A percentile compares a stretch with the other conserved stretches of the same genome.
phyloP scores from a whole-genome alignment of 202 grass and related monocot genomes.

The Schoenoplectus triqueter region DNA sequence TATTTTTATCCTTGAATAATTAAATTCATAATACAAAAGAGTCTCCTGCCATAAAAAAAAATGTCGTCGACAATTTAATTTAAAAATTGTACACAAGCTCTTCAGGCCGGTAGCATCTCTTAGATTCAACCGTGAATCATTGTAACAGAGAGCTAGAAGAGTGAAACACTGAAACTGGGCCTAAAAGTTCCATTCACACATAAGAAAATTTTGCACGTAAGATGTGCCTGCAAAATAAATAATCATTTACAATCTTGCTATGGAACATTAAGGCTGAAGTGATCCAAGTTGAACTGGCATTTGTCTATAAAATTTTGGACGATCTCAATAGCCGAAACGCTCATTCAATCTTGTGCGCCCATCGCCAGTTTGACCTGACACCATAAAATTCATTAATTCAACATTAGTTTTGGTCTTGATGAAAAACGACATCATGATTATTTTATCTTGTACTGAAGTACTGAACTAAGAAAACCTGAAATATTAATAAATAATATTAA shows the following conservation, averaged over 20 bases:
- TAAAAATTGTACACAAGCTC: not conserved
- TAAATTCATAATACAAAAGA: not conserved
- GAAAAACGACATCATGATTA: slow-evolving; percentile 1
- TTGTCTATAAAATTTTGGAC: not conserved
- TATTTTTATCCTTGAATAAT: not conserved
- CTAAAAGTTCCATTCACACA: not conserved
- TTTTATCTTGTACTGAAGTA: not conserved
- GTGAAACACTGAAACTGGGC: not conserved
- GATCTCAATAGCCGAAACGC: slow-evolving; percentile 73
- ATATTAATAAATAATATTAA: too few relatives aligned
- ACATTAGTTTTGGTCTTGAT: slow-evolving; percentile 24
- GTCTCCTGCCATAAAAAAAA: not conserved
- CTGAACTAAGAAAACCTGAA: too few relatives aligned
- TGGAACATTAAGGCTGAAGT: slow-evolving; percentile 3
- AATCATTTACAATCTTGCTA: slow-evolving; percentile 20
- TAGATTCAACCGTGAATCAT: not conserved
- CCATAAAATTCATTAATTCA: slow-evolving; percentile 38
- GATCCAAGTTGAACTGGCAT: not conserved
- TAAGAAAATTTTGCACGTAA: not conserved
- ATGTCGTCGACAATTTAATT: not conserved
- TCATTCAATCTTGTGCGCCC: slow-evolving; percentile 87
- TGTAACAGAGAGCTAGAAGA: not conserved
- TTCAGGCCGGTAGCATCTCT: not conserved
- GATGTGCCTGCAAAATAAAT: slow-evolving; percentile 9
- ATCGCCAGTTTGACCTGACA: slow-evolving; percentile 97